Conservation (phyloP, 192 early-diverging fungal species). For the Coemansia sp. region DNA sequence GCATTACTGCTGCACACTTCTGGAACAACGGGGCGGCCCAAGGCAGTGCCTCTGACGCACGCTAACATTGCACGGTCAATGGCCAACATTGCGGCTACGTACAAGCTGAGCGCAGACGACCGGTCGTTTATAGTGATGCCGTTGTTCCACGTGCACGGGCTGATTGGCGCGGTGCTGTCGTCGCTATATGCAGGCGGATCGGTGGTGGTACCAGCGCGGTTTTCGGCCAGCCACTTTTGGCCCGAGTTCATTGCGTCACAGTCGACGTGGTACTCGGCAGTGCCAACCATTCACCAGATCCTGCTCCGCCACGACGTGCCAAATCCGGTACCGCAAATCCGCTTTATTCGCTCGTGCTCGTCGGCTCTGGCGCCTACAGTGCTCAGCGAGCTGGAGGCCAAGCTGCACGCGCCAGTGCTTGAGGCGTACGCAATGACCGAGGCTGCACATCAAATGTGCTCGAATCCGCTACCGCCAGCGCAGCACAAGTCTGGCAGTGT, state of each 20-base stretch:
- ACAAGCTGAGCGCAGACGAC: slow-evolving; percentile 59
- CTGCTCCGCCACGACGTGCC: slow-evolving; percentile 56
- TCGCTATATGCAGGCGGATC: slow-evolving; percentile 69
- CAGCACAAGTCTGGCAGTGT: slow-evolving; percentile 77
- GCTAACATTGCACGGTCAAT: slow-evolving; percentile 69
- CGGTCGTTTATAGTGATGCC: slow-evolving; percentile 79
- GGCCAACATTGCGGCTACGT: slow-evolving; percentile 72
- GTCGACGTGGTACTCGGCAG: slow-evolving; percentile 73
- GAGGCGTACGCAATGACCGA: slow-evolving; percentile 89
- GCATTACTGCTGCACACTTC: slow-evolving; percentile 79
- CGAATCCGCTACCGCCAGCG: slow-evolving; percentile 70
- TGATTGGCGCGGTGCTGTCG: slow-evolving; percentile 72
- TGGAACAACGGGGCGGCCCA: slow-evolving; percentile 76
- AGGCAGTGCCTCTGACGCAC: slow-evolving; percentile 82
- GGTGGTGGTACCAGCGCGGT: slow-evolving; percentile 67
- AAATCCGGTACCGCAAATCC: slow-evolving; percentile 47
- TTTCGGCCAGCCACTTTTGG: slow-evolving; percentile 76
- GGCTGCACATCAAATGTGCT: slow-evolving; percentile 86
- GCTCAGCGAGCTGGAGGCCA: slow-evolving; percentile 63
- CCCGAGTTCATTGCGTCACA: slow-evolving; percentile 60
- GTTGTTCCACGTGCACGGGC: slow-evolving; percentile 83
- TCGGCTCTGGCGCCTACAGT: slow-evolving; percentile 70
- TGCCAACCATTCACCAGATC: slow-evolving; percentile 87
- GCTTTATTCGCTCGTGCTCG: slow-evolving; percentile 82
- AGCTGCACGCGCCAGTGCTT: slow-evolving; percentile 69